Evolutionary conservation across 2,329 filamentous ascomycete species (phyloP), one percentile per base, ranked within the genome.

Genomic region (Chrysoporthe deuterocubensis): DNA sequence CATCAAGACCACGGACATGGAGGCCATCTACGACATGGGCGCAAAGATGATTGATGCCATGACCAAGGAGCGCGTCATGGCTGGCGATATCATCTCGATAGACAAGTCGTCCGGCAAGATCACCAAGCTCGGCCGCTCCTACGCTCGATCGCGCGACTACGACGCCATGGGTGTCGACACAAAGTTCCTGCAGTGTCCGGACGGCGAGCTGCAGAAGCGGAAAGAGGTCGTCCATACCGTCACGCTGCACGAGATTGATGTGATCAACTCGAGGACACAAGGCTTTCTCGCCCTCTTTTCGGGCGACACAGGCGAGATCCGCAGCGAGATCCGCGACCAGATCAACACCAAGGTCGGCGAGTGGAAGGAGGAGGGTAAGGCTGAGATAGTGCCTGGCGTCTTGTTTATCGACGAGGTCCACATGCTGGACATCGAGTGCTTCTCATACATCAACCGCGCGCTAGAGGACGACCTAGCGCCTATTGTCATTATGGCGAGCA

Each of bases 1-100:
- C 26, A 97, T 99, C 83, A 99, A 99, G 83, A 99, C 96, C 13
- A 98, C 95, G 68, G 96, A 99, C 79, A 99, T 99, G 96, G 96
- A 99, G 81, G 97, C 96, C 14, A 92, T 99, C 72, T 99, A 98
- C 82, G 96, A 99, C 76, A 97, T 99, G 94, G 96, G 96, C 72
- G 95, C 92, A 73, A 98, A 98, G 83, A 98, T 99, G 96, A 99
- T 99, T 73, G 96, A 99, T 78, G 94, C 94, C 72, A 97, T 99
- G 94, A 97, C 94, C 73, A 98, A 98, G 82, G 96, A 99, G 84
- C 95, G 96, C 75, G 93, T 99, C 72, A 97, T 98, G 90, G 96
- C 96, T 4, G 96, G 96, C 74, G 96, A 99, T 78, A 96, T 99
- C 73, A 96, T 99, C 75, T 97, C 93, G 67, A 98, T 99, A 74